Evolutionary conservation across 2,329 filamentous ascomycete genomes (phyloP).

Genomic region (Zymoseptoria passerinii): DNA sequence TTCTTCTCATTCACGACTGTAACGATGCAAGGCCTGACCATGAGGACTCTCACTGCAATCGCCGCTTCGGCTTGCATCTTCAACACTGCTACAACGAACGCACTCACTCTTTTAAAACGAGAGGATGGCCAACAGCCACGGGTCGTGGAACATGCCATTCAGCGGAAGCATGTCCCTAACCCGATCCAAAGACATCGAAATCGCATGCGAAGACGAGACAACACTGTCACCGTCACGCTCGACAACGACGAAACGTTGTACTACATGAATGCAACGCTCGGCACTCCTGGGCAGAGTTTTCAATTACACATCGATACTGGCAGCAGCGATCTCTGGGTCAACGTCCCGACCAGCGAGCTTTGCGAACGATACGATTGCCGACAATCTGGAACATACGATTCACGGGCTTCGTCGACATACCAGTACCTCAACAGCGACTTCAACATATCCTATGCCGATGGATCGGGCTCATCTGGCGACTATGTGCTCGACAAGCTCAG

Average conservation of each 20-base stretch:
- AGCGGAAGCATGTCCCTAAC: slow-evolving; percentile 40
- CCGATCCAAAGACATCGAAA: slow-evolving; percentile 42
- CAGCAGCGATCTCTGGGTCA: slow-evolving; percentile 58
- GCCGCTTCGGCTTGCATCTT: slow-evolving; percentile 21
- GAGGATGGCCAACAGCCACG: slow-evolving; percentile 29
- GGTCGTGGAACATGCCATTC: slow-evolving; percentile 44
- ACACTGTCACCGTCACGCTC: slow-evolving; percentile 40
- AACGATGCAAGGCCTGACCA: slow-evolving; percentile 1
- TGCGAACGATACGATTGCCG: slow-evolving; percentile 52
- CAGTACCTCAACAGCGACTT: slow-evolving; percentile 65
- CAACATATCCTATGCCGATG: slow-evolving; percentile 83
- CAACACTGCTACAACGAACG: slow-evolving; percentile 12
- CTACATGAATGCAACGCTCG: slow-evolving; percentile 49
- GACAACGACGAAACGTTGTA: slow-evolving; percentile 54
- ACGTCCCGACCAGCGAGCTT: slow-evolving; percentile 52
- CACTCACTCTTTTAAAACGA: slow-evolving; percentile 25
- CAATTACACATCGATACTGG: slow-evolving; percentile 55
- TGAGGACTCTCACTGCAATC: slow-evolving; percentile 20
- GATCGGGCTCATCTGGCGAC: slow-evolving; percentile 66
- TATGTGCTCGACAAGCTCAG: slow-evolving; percentile 68
- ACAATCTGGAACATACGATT: slow-evolving; percentile 57
- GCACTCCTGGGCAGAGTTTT: slow-evolving; percentile 49
- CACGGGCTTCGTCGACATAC: slow-evolving; percentile 69
- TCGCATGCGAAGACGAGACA: slow-evolving; percentile 34
- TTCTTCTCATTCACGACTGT: background rate